These are phyloP conservation scores for Populus tomentosa DNA, from an alignment of 441 rosid species.

Conservation along the genomic window DNA sequence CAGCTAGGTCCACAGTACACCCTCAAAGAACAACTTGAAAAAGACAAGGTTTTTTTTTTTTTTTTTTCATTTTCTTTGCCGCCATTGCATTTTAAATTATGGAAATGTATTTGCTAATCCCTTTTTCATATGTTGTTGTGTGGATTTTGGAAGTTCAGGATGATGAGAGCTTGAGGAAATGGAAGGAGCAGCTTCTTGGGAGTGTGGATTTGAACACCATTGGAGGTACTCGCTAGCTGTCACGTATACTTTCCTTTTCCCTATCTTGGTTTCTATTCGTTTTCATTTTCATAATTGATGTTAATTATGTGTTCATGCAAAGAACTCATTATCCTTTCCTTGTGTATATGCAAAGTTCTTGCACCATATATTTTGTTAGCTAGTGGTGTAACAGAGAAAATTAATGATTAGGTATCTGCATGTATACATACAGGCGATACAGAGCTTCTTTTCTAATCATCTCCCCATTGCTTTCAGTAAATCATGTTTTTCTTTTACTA, in stretches of 20 bases:
- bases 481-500: not conserved
- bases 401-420: not conserved
- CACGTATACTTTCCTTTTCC: not conserved
- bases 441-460: not conserved
- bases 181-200: slow-evolving; percentile 92
- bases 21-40: slow-evolving; percentile 46
- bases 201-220: slow-evolving; percentile 62
- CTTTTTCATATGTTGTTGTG: not conserved
- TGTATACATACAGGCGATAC: not conserved
- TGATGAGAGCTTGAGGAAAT: slow-evolving; percentile 82
- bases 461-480: not conserved
- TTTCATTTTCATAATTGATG: not conserved
- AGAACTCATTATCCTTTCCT: not conserved
- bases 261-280: not conserved
- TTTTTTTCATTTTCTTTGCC: not conserved
- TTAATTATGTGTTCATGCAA: not conserved
- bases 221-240: slow-evolving; percentile 41
- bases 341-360: not conserved
- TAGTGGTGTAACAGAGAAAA: not conserved
- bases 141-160: slow-evolving; percentile 35
- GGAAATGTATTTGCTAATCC: not conserved
- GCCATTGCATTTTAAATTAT: not conserved
- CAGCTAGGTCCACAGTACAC: slow-evolving; percentile 78
- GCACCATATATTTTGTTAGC: not conserved
- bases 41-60: slow-evolving; percentile 6